Evolutionary conservation across 129 eudicot genomes (phyloP), one percentile per base, ranked within the genome.

Genomic region (Ambrosia trifida): DNA sequence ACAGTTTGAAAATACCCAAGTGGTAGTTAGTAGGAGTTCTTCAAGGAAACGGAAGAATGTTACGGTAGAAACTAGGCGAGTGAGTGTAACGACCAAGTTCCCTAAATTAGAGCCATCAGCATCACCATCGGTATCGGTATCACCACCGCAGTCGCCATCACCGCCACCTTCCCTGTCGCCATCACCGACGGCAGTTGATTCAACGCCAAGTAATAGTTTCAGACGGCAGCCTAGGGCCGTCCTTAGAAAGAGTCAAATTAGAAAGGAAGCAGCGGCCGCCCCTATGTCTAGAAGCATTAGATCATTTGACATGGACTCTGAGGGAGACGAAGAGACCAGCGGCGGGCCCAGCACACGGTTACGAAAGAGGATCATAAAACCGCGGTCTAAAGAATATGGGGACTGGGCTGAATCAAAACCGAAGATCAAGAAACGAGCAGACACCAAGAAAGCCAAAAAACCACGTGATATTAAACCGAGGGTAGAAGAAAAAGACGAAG

Each of bases 321-420:
- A 82, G 45, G 84, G 78, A 4, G 92, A 89, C 44, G 54, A 45
- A 9, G 90, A 83, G 59, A 18, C 47, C 2, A 19, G 60, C 33
- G 95, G 95, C 12, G 96, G 98, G 65, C 96, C 91, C 9, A 85
- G 95, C 82, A 76, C 96, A 0, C 84, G 98, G 31, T 84, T 87
- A 72, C 81, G 98, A 72, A 87, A 75, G 82, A 75, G 94, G 69
- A 49, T 76, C 50, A 50, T 74, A 60, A 88, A 84, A 83, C 80
- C 83, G 69, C 78, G 85, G 4, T 12, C 72, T 4, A 73, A 74
- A 54, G 80, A 85, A 50, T 31, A 46, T 0, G 87, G 52, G 19
- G 33, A 59, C 50, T 75, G 64, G 46, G 54, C 32, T 7, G 76
- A 86, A 77, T 11, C 72, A 46, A 88, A 88, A 73, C 76, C 84